Percentiles rank a stretch among this genome's conserved stretches.
phyloP scores from a whole-genome alignment of 139 green algal genomes.

The Tetradesmus obliquus region DNA sequence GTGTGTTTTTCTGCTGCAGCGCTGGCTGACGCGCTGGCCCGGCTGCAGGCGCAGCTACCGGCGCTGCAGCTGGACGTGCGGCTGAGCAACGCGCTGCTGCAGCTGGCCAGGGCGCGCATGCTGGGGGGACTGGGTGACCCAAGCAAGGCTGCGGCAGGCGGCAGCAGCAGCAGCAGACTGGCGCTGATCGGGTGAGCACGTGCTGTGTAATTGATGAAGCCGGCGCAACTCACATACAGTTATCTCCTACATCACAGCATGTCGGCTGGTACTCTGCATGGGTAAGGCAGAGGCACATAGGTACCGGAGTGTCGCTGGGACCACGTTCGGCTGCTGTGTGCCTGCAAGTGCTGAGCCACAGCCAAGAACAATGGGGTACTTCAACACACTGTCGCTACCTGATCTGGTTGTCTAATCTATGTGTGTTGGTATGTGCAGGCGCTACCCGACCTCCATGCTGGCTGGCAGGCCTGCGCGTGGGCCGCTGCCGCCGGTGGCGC shows the following conservation, averaged over 20 bases:
- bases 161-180: not conserved
- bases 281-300: too few relatives aligned
- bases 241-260: too few relatives aligned
- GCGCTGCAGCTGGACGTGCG: not conserved
- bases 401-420: too few relatives aligned
- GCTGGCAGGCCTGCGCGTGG: not conserved
- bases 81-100: slow-evolving; percentile 53
- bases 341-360: too few relatives aligned
- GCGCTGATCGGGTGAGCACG: not conserved
- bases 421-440: not conserved
- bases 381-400: too few relatives aligned
- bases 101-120: slow-evolving; percentile 59
- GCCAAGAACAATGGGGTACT: too few relatives aligned
- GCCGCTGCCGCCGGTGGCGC: not conserved
- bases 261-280: too few relatives aligned
- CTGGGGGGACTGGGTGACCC: slow-evolving; percentile 37
- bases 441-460: not conserved
- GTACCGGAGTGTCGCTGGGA: too few relatives aligned
- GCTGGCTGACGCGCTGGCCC: not conserved
- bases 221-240: too few relatives aligned
- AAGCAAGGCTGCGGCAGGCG: not conserved
- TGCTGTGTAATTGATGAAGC: too few relatives aligned
- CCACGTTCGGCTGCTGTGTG: too few relatives aligned
- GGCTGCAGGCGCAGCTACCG: not conserved
- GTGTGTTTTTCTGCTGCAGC: not conserved